phyloP scores from a whole-genome alignment of 306 rosid species.

The Cicer chorassanicum region DNA sequence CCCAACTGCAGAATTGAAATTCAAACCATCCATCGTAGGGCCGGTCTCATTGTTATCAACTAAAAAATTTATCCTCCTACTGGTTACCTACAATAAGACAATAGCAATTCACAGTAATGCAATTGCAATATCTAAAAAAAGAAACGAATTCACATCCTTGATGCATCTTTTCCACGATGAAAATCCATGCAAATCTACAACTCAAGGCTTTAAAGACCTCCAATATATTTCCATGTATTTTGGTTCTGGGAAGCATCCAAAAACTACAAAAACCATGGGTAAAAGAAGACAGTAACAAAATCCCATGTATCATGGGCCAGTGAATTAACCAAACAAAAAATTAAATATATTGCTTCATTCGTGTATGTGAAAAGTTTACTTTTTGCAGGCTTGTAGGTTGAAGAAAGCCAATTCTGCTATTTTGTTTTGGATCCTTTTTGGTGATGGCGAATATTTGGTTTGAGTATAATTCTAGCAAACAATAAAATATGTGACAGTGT shows the following conservation, averaged over 20 bases:
- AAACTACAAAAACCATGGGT: slow-evolving; percentile 5
- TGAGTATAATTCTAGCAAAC: too few relatives aligned
- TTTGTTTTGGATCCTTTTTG: too few relatives aligned
- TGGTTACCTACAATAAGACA: slow-evolving; percentile 74
- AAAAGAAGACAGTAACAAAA: slow-evolving; percentile 28
- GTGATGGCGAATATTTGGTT: too few relatives aligned
- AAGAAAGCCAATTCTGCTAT: background rate
- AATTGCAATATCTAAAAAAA: slow-evolving; percentile 35
- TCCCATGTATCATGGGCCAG: background rate
- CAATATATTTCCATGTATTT: slow-evolving; percentile 25
- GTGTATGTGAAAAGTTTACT: background rate
- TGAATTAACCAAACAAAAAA: background rate
- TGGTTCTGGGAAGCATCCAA: slow-evolving; percentile 23
- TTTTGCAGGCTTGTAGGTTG: slow-evolving; percentile 6
- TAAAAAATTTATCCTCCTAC: slow-evolving; percentile 86
- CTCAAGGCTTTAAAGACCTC: slow-evolving; percentile 8
- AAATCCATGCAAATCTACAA: slow-evolving; percentile 35
- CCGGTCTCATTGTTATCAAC: slow-evolving; percentile 67
- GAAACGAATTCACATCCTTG: slow-evolving; percentile 39
- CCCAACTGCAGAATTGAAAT: slow-evolving; percentile 48
- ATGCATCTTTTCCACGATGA: slow-evolving; percentile 29
- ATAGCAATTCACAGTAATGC: slow-evolving; percentile 38
- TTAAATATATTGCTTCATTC: background rate
- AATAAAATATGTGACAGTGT: too few relatives aligned
- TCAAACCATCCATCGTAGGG: slow-evolving; percentile 51